phyloP scores from a whole-genome alignment of 805 yeast genomes.

The Kockiozyma suomiensis region DNA sequence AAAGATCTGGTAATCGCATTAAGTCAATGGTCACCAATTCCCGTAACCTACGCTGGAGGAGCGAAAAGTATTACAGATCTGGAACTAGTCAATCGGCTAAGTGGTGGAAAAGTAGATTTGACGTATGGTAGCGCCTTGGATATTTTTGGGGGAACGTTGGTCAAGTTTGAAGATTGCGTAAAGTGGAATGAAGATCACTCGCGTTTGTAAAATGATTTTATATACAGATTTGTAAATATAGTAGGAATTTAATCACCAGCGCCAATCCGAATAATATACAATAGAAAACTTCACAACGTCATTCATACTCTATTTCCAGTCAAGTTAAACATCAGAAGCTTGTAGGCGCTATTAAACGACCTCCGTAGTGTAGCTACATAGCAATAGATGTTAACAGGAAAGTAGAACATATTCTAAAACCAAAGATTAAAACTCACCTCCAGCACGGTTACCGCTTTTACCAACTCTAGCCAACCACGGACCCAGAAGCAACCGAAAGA shows the following conservation, averaged over 20 bases:
- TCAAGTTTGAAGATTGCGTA: slow-evolving; percentile 73
- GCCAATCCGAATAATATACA: slow-evolving; percentile 1
- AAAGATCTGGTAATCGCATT: slow-evolving; percentile 68
- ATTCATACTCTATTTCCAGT: neutral
- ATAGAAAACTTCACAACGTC: neutral
- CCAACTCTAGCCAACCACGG: slow-evolving; percentile 19
- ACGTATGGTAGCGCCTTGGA: slow-evolving; percentile 93
- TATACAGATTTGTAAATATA: slow-evolving; percentile 7
- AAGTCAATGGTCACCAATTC: slow-evolving; percentile 76
- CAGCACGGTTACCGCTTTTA: slow-evolving; percentile 13
- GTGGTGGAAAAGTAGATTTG: slow-evolving; percentile 82
- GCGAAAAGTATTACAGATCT: slow-evolving; percentile 77
- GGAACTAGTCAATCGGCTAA: slow-evolving; percentile 62
- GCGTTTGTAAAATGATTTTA: too few relatives aligned
- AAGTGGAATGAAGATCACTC: slow-evolving; percentile 58
- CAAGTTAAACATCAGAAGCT: neutral
- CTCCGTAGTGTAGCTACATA: neutral
- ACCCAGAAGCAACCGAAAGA: slow-evolving; percentile 8
- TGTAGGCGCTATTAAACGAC: neutral
- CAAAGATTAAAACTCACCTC: slow-evolving; percentile 15
- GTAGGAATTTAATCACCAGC: neutral
- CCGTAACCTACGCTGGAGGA: slow-evolving; percentile 96
- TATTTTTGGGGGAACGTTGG: slow-evolving; percentile 87
- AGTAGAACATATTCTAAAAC: neutral
- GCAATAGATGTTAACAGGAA: too few relatives aligned